Evolutionary conservation across 345 rosid genomes (phyloP), one percentile per base, ranked within the genome.

Genomic region (Populus davidiana): DNA sequence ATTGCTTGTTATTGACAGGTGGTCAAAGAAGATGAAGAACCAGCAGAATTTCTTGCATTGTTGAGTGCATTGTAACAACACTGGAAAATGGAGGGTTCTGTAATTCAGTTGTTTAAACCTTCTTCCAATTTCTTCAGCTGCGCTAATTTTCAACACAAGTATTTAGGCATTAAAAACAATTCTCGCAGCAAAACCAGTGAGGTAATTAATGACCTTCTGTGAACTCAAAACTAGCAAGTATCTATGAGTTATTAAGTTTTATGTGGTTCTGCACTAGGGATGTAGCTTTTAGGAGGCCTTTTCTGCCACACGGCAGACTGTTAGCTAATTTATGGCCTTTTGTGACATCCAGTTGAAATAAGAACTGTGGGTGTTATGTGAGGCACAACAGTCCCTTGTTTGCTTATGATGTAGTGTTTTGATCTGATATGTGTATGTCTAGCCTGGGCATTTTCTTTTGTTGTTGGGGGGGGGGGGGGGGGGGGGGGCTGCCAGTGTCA

Each of bases 21-120:
- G 74, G 75, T 95, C 73, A 89, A 80, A 85, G 98, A 93, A 87
- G 90, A 84, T 75, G 92, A 92, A 81, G 99, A 92, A 80, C 91
- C 91, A 29, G 84, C 78, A 20, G 96, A 92, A 68, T 92, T 95
- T 84, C 90, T 86, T 79, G 87, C 90, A 12, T 77, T 88, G 76
- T 81, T 91, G 81, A 78, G 83, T 78, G 83, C 76, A 63, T 78
- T 90, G 66, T 89, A 90, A 88, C 80, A 69, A 69, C 66, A 35
- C 38, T 52, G 78, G 70, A 41, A 43, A 74, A 41, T 61, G 69
- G 76, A 83, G 75, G 81, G 70, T 81, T 77, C 21, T 38, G 63
- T 72, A 17, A 72, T 70, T 69, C 68, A 35, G 59, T 81, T 77
- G 76, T 81, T 73, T 69, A 54, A 67, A 41, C 36, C 69, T 47